Evolutionary conservation across 164 flowering plant genomes (phyloP).

Genomic region (Magnolia officinalis): DNA sequence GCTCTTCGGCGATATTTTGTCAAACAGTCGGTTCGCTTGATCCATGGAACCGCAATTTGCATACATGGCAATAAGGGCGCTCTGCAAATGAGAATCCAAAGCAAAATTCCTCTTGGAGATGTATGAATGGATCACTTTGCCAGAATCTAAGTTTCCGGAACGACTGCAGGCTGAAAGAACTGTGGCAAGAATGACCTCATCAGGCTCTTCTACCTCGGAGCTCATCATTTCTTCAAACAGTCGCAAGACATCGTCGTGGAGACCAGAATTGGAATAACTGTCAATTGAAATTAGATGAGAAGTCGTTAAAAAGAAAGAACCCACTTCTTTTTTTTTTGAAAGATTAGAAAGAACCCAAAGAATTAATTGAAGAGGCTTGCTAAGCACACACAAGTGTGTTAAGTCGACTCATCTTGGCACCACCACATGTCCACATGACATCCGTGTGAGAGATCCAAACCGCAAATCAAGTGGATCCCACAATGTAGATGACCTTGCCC

Average conservation of each 20-base stretch:
- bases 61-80: slow-evolving; percentile 66
- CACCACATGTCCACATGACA: too few species aligned
- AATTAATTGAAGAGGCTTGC: not conserved
- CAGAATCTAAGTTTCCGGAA: slow-evolving; percentile 41
- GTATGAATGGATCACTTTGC: slow-evolving; percentile 49
- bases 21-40: slow-evolving; percentile 42
- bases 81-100: slow-evolving; percentile 43
- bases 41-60: slow-evolving; percentile 64
- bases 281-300: not conserved
- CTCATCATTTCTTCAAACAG: slow-evolving; percentile 67
- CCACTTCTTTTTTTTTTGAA: not conserved
- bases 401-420: not conserved
- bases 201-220: slow-evolving; percentile 41
- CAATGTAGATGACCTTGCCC: too few species aligned
- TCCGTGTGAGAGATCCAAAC: too few species aligned
- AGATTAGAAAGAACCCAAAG: not conserved
- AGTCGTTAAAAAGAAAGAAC: not conserved
- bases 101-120: slow-evolving; percentile 33
- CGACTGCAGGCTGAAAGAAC: slow-evolving; percentile 63
- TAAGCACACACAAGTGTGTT: not conserved
- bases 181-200: slow-evolving; percentile 44
- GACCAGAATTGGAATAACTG: slow-evolving; percentile 51
- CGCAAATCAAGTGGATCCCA: too few species aligned
- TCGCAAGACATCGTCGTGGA: slow-evolving; percentile 43
- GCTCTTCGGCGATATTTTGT: slow-evolving; percentile 35